A percentile compares a stretch with the other conserved stretches of the same genome.
phyloP scores from a whole-genome alignment of 176 grass and related monocot genomes.

The bread wheat (Triticum aestivum) region DNA sequence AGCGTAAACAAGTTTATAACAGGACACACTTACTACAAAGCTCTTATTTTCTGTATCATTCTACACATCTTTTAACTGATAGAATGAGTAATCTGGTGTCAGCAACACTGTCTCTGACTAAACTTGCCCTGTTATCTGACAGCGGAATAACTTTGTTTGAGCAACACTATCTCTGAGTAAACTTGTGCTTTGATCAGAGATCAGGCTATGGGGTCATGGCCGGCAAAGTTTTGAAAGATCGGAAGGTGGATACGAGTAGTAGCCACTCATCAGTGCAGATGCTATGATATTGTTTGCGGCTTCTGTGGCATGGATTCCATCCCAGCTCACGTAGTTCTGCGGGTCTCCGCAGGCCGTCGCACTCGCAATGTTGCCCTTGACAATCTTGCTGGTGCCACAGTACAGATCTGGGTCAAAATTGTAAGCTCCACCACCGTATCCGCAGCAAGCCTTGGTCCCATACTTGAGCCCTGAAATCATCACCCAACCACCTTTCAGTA shows the following conservation, averaged over 20 bases:
- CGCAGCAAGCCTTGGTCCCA: conserved; percentile 61
- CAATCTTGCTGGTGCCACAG: conserved; percentile 58
- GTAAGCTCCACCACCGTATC: conserved; percentile 47
- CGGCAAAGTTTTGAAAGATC: conserved; percentile 42
- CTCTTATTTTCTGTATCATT: neutral
- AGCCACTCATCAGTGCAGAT: conserved; percentile 39
- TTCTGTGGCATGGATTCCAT: conserved; percentile 80
- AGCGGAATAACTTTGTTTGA: neutral
- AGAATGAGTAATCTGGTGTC: neutral
- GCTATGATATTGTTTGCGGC: conserved; percentile 55
- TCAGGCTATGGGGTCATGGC: conserved; percentile 23
- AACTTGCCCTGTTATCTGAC: neutral
- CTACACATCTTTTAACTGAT: neutral
- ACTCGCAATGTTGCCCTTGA: conserved; percentile 31
- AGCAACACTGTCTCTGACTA: neutral
- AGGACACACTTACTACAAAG: no score
- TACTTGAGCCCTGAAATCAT: conserved; percentile 51
- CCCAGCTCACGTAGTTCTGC: conserved; percentile 69
- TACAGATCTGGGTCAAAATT: conserved; percentile 51
- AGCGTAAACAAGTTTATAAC: neutral
- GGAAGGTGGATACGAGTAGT: conserved; percentile 40
- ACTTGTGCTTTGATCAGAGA: neutral
- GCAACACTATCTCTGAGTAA: neutral
- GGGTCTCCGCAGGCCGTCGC: conserved; percentile 55
- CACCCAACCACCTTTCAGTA: neutral